Evolutionary conservation across 1,284 basidiomycete species (phyloP).

Genomic region (Cryptococcus depauperatus): DNA sequence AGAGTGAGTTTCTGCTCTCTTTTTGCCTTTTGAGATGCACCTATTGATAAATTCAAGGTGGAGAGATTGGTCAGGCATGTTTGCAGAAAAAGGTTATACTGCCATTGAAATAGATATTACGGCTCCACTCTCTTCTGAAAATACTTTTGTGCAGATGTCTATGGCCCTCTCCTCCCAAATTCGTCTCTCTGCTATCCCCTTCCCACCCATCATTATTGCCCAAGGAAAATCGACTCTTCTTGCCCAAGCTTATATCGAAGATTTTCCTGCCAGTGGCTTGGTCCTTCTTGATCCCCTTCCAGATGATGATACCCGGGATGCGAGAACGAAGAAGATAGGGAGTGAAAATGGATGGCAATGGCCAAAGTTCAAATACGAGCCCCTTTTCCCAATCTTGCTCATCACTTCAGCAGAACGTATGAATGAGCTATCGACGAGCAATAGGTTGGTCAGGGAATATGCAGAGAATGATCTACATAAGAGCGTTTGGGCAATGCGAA

Average conservation of each 20-base stretch:
- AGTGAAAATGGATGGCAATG: constrained; percentile 15
- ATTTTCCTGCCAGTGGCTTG: constrained; percentile 55
- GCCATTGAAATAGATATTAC: constrained; percentile 53
- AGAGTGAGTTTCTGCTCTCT: constrained; percentile 13
- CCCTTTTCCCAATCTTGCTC: constrained; percentile 48
- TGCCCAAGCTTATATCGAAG: constrained; percentile 59
- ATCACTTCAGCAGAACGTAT: neutral
- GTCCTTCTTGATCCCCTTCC: constrained; percentile 55
- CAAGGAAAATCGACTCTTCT: constrained; percentile 51
- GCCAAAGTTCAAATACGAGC: constrained; percentile 57
- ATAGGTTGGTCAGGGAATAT: constrained; percentile 10
- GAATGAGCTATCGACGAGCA: neutral
- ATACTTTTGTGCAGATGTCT: constrained; percentile 19
- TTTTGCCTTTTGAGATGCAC: neutral
- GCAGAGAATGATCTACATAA: constrained; percentile 11
- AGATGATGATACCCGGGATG: constrained; percentile 32
- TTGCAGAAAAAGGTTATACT: constrained; percentile 53
- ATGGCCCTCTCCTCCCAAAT: constrained; percentile 37
- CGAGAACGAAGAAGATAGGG: neutral
- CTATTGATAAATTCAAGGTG: constrained; percentile 12
- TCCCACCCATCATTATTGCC: constrained; percentile 58
- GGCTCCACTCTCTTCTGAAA: constrained; percentile 15
- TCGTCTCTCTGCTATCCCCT: constrained; percentile 51
- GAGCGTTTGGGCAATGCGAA: constrained; percentile 28
- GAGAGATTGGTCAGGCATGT: constrained; percentile 47